Conservation (phyloP, 768 basidiomycete genomes). For the Neoboletus brunneissimus region DNA sequence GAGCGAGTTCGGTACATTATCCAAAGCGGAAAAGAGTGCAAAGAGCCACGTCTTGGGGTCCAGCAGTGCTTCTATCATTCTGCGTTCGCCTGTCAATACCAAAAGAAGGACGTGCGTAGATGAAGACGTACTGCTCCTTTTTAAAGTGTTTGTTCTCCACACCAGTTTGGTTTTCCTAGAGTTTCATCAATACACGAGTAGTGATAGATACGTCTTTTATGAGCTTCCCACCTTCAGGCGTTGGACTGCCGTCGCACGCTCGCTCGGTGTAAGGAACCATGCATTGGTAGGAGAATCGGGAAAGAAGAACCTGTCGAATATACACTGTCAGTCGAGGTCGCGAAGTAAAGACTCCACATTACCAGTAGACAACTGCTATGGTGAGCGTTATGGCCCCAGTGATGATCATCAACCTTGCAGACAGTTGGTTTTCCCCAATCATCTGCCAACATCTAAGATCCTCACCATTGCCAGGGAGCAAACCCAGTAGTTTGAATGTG, state of each 20-base stretch:
- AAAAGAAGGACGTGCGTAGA: neutral
- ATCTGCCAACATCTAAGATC: neutral
- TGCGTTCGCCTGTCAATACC: conserved; percentile 20
- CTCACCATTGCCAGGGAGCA: conserved; percentile 72
- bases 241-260: conserved; percentile 59
- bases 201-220: neutral
- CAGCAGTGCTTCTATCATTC: conserved; percentile 63
- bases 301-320: conserved; percentile 52
- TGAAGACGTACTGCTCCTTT: conserved; percentile 61
- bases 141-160: conserved; percentile 83
- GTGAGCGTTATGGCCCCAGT: conserved; percentile 58
- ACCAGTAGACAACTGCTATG: conserved; percentile 56
- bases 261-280: conserved; percentile 68
- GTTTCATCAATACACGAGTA: neutral
- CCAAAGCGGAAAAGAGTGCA: conserved; percentile 59
- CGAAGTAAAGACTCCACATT: neutral
- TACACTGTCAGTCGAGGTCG: neutral
- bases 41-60: conserved; percentile 80
- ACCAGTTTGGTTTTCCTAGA: conserved; percentile 71
- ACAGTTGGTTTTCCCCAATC: neutral
- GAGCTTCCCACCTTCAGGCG: conserved; percentile 53
- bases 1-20: conserved; percentile 64
- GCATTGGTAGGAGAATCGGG: conserved; percentile 74
- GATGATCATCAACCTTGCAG: conserved; percentile 62
- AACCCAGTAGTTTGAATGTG: conserved; percentile 57